Evolutionary conservation across 2,329 filamentous ascomycete genomes (phyloP), one percentile per base, ranked within the genome.

Genomic region (Beauveria sp.): DNA sequence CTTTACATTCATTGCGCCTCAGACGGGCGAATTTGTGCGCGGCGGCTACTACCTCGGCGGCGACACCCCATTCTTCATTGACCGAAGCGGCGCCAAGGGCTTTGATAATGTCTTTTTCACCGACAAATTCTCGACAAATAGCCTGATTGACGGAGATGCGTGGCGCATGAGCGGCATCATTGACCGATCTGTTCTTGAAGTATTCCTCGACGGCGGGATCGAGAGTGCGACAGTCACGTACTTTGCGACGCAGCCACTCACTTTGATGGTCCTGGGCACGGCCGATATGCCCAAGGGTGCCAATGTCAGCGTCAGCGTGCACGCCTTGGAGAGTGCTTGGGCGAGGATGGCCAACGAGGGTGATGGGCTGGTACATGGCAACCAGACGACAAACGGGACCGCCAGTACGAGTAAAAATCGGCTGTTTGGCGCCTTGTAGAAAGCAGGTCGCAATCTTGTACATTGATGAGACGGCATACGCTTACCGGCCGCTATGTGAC

Each of bases 141-240:
- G 57, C 38, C 61, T 70, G 0, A 12, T 63, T 7, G 38, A 60
- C 1, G 54, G 63, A 0, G 65, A 63, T 14, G 65, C 64, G 0
- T 73, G 70, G 70, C 66, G 63, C 8, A 65, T 74, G 34, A 70
- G 66, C 14, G 73, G 72, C 18, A 67, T 75, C 1, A 63, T 75
- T 16, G 73, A 75, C 43, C 67, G 73, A 5, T 75, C 73, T 1
- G 66, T 75, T 3, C 61, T 73, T 1, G 73, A 75, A 57, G 66
- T 74, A 0, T 75, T 74, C 51, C 58, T 75, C 24, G 66, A 73
- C 45, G 69, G 67, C 10, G 73, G 72, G 8, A 62, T 72, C 3
- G 71, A 75, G 30, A 70, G 70, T 45, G 70, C 67, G 5, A 74
- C 73, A 0, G 68, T 68, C 42, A 69, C 65, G 0, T 74, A 71